phyloP scores from a whole-genome alignment of 73 alveolate species.

The Symbiodinium pilosum region DNA sequence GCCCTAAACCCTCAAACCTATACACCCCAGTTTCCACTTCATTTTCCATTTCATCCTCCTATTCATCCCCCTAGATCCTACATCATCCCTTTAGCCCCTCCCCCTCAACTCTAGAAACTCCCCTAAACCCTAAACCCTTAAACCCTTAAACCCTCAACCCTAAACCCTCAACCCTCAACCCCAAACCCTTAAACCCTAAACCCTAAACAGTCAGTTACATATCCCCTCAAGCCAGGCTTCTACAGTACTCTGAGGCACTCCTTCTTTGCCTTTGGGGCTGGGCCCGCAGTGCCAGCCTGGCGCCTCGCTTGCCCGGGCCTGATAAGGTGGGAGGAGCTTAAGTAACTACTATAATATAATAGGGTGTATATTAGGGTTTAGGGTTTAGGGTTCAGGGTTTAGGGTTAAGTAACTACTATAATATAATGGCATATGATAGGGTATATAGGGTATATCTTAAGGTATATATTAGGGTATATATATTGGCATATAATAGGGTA shows the following conservation, averaged over 20 bases:
- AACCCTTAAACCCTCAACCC: neutral
- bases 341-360: too few relatives aligned
- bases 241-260: too few relatives aligned
- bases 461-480: too few relatives aligned
- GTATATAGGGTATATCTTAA: too few relatives aligned
- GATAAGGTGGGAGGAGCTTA: neutral
- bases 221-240: too few relatives aligned
- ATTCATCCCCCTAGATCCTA: neutral
- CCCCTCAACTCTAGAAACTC: neutral
- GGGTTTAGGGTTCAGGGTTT: neutral
- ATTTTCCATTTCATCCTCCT: neutral
- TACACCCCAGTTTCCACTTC: neutral
- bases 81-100: neutral
- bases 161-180: too few relatives aligned
- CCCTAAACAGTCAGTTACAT: too few relatives aligned
- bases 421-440: too few relatives aligned
- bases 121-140: neutral
- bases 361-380: neutral
- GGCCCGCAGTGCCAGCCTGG: neutral
- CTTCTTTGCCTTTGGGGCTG: neutral
- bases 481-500: too few relatives aligned
- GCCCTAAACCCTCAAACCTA: neutral
- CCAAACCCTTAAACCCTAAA: too few relatives aligned
- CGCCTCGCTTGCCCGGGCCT: slow-evolving; percentile 10
- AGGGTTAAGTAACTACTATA: too few relatives aligned